A percentile compares a stretch with the other conserved stretches of the same genome.
Conservation (phyloP, 805 yeast species). For the Millerozyma acaciae region DNA sequence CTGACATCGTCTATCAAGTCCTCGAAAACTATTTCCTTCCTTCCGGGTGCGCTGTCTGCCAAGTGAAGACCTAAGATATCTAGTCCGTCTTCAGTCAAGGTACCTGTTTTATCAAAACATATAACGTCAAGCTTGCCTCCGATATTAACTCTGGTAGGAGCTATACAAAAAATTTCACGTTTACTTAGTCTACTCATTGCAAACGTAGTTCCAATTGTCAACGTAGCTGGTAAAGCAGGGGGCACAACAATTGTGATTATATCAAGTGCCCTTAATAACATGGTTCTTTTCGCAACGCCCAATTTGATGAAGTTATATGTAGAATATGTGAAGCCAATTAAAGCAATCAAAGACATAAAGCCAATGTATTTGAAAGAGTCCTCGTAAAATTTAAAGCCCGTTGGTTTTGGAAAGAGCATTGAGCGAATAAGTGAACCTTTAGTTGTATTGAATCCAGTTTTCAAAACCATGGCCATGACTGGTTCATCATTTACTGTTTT, state of each 20-base stretch:
- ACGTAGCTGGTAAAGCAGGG: constrained; percentile 96
- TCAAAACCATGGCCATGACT: constrained; percentile 81
- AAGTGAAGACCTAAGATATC: constrained; percentile 68
- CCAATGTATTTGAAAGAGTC: constrained; percentile 97
- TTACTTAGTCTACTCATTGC: constrained; percentile 71
- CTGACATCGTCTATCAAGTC: constrained; percentile 17
- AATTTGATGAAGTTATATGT: constrained; percentile 77
- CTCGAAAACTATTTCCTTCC: constrained; percentile 36
- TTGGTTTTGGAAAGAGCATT: constrained; percentile 94
- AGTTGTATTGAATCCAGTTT: constrained; percentile 93
- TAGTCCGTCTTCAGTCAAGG: constrained; percentile 93
- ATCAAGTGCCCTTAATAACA: constrained; percentile 86
- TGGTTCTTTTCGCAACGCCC: constrained; percentile 64
- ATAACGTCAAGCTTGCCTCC: constrained; percentile 90
- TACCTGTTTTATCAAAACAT: constrained; percentile 97
- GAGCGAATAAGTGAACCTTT: constrained; percentile 92
- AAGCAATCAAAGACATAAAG: constrained; percentile 84
- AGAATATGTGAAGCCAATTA: constrained; percentile 77
- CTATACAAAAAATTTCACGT: constrained; percentile 74
- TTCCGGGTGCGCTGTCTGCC: constrained; percentile 35
- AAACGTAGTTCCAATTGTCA: constrained; percentile 94
- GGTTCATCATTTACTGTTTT: constrained; percentile 69
- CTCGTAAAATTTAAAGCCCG: constrained; percentile 86
- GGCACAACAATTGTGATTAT: constrained; percentile 96
- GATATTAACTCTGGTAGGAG: constrained; percentile 93